Base-by-base conservation (phyloP, 106 monocot genomes). In the Dendrobium huoshanense region DNA sequence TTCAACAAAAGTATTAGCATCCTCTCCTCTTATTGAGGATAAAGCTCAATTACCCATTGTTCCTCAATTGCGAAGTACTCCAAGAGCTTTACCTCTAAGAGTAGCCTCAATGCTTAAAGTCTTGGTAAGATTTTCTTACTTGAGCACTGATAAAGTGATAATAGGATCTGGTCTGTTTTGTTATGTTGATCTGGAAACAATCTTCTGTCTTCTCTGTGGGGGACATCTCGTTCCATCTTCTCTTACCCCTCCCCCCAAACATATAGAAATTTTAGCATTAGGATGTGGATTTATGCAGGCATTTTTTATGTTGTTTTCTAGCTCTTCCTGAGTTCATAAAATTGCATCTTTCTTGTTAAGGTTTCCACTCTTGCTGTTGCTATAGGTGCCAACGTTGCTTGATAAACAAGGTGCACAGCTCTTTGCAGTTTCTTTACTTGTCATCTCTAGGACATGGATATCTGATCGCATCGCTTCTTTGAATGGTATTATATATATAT, bases 391-490 rank as follows among this genome's bases (percentile, higher is more conserved):
- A 4, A 83, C 82, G 17, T 37, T 99, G 59, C 49, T 99, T 79
- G 95, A 99, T 85, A 91, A 83, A 81, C 99, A 99, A 87, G 99
- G 99, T 79, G 95, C 90, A 75, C 91, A 93, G 76, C 84, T 99
- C 75, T 84, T 99, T 83, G 93, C 93, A 67, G 91, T 99, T 81
- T 84, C 91, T 81, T 85, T 95, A 43, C 92, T 99, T 79, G 99
- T 99, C 79, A 77, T 99, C 55, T 95, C 99, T 13, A 90, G 99
- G 61, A 99, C 99, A 44, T 93, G 89, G 91, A 95, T 99, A 81
- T 95, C 99, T 37, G 99, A 99, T 84, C 92, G 99, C 58, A 99
- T 99, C 78, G 99, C 99, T 79, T 95, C 95, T 59, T 87, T 99
- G 81, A 99, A 99, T 89, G 99, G 99, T 99, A 87, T 68, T 79